Evolutionary conservation across 805 yeast genomes (phyloP).

Genomic region (Lipomyces spencermartinsiae): DNA sequence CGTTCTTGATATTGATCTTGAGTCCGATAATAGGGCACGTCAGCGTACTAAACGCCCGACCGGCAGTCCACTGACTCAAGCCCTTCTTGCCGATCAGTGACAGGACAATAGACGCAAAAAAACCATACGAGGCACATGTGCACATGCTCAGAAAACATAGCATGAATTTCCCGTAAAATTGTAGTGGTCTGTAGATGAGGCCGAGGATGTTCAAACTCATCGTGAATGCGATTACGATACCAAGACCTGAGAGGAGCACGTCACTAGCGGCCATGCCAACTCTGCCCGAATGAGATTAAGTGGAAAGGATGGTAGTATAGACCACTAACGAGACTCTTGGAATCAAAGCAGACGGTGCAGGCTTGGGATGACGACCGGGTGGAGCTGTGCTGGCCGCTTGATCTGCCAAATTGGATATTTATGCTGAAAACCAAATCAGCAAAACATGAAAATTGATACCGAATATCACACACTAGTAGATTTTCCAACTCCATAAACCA

Average conservation of each 20-base stretch:
- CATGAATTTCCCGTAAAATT: conserved; percentile 45
- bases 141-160: conserved; percentile 44
- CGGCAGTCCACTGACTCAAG: conserved; percentile 87
- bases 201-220: conserved; percentile 32
- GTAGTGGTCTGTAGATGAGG: conserved; percentile 44
- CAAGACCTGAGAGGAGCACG: conserved; percentile 24
- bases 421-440: neutral
- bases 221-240: conserved; percentile 21
- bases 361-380: neutral
- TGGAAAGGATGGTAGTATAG: neutral
- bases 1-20: conserved; percentile 70
- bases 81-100: conserved; percentile 74
- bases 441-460: neutral
- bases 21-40: conserved; percentile 71
- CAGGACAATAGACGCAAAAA: conserved; percentile 65
- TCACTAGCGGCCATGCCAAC: conserved; percentile 34
- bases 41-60: conserved; percentile 73
- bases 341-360: conserved; percentile 1
- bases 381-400: neutral
- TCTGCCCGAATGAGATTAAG: neutral
- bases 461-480: too few relatives aligned
- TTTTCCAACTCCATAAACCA: too few relatives aligned
- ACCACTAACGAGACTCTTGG: neutral
- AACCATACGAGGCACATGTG: conserved; percentile 47
- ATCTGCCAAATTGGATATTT: neutral